These are phyloP conservation scores for Cytospora chrysosperma DNA, from an alignment of 2,329 filamentous ascomycete genomes.

Conservation along the genomic window DNA sequence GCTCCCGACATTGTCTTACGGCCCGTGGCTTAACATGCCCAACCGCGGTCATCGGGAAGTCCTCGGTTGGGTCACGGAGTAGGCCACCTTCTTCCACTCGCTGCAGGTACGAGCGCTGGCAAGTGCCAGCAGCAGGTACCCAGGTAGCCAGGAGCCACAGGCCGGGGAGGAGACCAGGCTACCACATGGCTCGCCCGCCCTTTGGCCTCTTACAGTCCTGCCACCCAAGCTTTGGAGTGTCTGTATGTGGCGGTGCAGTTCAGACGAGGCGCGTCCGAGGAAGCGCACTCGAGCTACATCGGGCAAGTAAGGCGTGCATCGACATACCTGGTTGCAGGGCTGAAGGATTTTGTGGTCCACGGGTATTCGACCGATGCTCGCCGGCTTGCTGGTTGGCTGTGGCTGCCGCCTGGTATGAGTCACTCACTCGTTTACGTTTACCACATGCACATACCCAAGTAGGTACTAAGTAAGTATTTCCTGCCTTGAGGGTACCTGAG, in stretches of 20 bases:
- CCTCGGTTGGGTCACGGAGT: constrained; percentile 4
- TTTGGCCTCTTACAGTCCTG: background rate
- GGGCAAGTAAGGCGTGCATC: background rate
- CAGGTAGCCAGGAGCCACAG: background rate
- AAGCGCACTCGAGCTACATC: background rate
- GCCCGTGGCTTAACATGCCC: constrained; percentile 6
- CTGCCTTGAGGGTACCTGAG: background rate
- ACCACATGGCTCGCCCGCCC: background rate
- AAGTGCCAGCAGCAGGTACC: background rate
- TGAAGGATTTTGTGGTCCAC: background rate
- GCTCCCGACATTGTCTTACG: background rate
- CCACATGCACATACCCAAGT: too few species aligned
- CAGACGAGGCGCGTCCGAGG: too few species aligned
- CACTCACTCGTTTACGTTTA: background rate
- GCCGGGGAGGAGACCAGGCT: background rate
- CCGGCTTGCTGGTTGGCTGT: too few species aligned
- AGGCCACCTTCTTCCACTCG: constrained; percentile 4
- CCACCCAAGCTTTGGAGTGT: background rate
- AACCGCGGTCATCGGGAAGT: background rate
- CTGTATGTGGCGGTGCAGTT: background rate
- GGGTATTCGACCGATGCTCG: too few species aligned
- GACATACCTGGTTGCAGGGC: background rate
- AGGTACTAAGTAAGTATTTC: too few species aligned
- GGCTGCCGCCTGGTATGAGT: background rate
- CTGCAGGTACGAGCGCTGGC: constrained; percentile 7